Base-by-base conservation (phyloP, 2,329 filamentous ascomycete species). In the Canariomyces notabilis region DNA sequence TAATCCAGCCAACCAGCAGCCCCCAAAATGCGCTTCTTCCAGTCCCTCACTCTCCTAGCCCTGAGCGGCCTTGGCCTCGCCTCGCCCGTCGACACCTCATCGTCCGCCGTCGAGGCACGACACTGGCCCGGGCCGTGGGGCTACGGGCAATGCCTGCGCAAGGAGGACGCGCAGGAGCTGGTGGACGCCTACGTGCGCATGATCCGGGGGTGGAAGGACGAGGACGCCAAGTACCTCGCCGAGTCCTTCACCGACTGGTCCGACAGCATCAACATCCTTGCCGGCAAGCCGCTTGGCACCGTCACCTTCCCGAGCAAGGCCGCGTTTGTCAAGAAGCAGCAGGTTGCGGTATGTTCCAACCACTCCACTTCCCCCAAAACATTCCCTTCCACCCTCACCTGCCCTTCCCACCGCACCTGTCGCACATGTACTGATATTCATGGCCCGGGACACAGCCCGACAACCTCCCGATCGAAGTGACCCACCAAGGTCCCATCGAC, bases 211-310 rank as follows among this genome's bases (percentile, higher is more conserved):
- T 58, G 55, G 55, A 43, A 57, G 42, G 42, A 47, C 23, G 44
- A 40, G 14, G 48, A 55, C 39, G 49, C 47, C 42, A 47, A 52
- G 41, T 58, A 53, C 41, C 57, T 66, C 3, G 41, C 55, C 14
- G 42, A 52, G 6, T 35, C 43, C 54, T 65, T 68, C 52, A 50
- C 42, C n/a, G 65, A 66, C 46, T 53, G 41, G 6, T 63, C 60
- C 2, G 61, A 64, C 57, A 63, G 59, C 51, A 62, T 65, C 57
- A 66, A 67, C 54, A 54, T 32, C 22, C 49, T 64, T 19, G 51
- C 54, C 14, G 56, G 57, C 20, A 55, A 59, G 23, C 59, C 61
- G 5, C 49, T 64, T 1, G 63, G 60, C n/a, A 33, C 41, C 19
- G 15, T 37, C 26, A 67, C 64, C n/a, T 67, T 67, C 50, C 52